Evolutionary conservation across 202 grass and related monocot genomes (phyloP).

Genomic region (Schoenoplectus triqueter): DNA sequence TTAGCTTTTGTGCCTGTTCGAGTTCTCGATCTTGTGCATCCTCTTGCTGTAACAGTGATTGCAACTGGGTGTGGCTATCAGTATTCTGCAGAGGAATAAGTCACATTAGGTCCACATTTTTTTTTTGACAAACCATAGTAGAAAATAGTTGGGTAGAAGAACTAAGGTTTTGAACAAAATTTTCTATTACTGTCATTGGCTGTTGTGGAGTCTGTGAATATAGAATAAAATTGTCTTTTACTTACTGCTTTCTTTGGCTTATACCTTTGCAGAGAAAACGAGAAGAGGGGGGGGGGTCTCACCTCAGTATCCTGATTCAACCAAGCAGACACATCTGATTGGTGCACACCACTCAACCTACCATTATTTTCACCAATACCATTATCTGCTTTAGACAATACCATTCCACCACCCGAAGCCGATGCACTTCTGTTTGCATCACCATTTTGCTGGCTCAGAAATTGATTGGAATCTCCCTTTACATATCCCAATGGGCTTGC

Average conservation of each 20-base stretch:
- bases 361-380: neutral
- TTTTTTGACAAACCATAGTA: constrained; percentile 5
- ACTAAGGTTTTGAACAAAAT: constrained; percentile 47
- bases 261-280: neutral
- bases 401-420: neutral
- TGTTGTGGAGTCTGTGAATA: neutral
- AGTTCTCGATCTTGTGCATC: constrained; percentile 81
- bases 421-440: constrained; percentile 10
- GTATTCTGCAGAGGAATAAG: constrained; percentile 38
- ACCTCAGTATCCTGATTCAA: constrained; percentile 30
- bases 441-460: constrained; percentile 34
- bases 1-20: constrained; percentile 79
- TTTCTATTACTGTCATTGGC: constrained; percentile 34
- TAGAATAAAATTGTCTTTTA: constrained; percentile 7
- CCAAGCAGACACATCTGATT: constrained; percentile 6
- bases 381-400: constrained; percentile 27
- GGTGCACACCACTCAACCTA: neutral
- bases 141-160: constrained; percentile 22
- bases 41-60: constrained; percentile 72
- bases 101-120: constrained; percentile 30
- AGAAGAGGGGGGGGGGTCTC: neutral
- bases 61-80: constrained; percentile 47
- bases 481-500: constrained; percentile 42
- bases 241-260: neutral
- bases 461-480: constrained; percentile 36